Percentiles rank a stretch among this genome's conserved stretches.
phyloP scores from a whole-genome alignment of 1,284 basidiomycete species.

The Naganishia cerealis region DNA sequence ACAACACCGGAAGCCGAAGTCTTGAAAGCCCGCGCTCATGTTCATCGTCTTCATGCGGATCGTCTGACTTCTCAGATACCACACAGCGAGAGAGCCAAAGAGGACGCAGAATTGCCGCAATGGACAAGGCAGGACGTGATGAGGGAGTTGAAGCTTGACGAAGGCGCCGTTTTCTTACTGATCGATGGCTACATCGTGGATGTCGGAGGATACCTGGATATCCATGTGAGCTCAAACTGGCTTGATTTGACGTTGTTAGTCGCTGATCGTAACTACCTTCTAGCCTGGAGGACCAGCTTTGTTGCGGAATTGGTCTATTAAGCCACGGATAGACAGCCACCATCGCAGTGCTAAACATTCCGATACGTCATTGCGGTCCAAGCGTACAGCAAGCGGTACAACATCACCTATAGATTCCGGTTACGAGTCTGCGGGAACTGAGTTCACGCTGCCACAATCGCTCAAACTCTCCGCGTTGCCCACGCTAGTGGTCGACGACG shows the following conservation, averaged over 20 bases:
- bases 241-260: too few relatives aligned
- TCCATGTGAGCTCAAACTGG: conserved; percentile 61
- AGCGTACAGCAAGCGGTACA: not conserved
- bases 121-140: conserved; percentile 41
- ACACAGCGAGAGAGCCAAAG: conserved; percentile 34
- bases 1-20: conserved; percentile 65
- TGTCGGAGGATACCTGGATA: conserved; percentile 63
- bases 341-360: not conserved
- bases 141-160: conserved; percentile 52
- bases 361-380: conserved; percentile 10
- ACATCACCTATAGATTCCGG: conserved; percentile 38
- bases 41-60: conserved; percentile 58
- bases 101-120: conserved; percentile 39
- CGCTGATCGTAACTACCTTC: not conserved
- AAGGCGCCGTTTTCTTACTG: conserved; percentile 56
- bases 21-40: conserved; percentile 60
- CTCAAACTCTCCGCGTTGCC: conserved; percentile 6
- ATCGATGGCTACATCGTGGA: conserved; percentile 67
- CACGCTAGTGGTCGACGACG: not conserved
- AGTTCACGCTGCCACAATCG: conserved; percentile 17
- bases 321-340: not conserved
- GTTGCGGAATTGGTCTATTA: conserved; percentile 58
- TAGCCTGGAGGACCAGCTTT: conserved; percentile 63
- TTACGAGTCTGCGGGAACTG: conserved; percentile 38
- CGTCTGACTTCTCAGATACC: conserved; percentile 40